Base-by-base conservation (phyloP, 257 asterid species). In the Rubia yunnanensis region DNA sequence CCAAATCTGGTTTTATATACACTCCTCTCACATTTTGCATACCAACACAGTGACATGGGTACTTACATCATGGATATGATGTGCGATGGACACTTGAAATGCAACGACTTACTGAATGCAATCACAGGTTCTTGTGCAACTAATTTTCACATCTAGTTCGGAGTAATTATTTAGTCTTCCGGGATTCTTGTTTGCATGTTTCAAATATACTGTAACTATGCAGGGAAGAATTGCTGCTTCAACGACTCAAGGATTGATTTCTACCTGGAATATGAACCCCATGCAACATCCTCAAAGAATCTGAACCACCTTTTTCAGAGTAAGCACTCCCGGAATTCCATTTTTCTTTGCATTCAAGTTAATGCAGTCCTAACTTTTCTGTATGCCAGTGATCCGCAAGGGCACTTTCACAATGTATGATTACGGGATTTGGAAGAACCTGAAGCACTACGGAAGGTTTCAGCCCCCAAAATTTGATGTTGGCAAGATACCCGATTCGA, bases 141-240 rank as follows among this genome's bases (percentile, higher is more conserved):
- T 62, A 1, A 20, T 7, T 61, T 23, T 65, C 27, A 5, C 10
- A 10, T 52, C 69, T 48, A 28, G 46, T n/a, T 65, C 7, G 28
- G 23, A 49, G 39, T 28, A 41, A 17, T 18, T 18, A 18, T 48
- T 1, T 2, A 7, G 48, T 5, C 11, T 35, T 70, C 32, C 48
- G 14, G 31, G 20, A 36, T 35, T 36, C 26, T 30, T 60, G 44
- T 60, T n/a, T 49, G 13, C 26, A 10, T 41, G 31, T 38, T 32
- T 7, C 24, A 27, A 65, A n/a, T 18, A 3, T 31, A 30, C 3
- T 7, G 17, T 59, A 5, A 36, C 32, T 52, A 70, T 82, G 79
- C 95, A 92, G 99, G 99, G 76, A 66, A 79, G 76, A 89, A 85
- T 68, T 92, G 99, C 83, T 92, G 97, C 82, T 88, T 89, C 88